Percentiles rank a stretch among this genome's conserved stretches.
These are phyloP conservation scores for Peronospora farinosa DNA, from an alignment of 352 stramenopile genomes.

Conservation along the genomic window DNA sequence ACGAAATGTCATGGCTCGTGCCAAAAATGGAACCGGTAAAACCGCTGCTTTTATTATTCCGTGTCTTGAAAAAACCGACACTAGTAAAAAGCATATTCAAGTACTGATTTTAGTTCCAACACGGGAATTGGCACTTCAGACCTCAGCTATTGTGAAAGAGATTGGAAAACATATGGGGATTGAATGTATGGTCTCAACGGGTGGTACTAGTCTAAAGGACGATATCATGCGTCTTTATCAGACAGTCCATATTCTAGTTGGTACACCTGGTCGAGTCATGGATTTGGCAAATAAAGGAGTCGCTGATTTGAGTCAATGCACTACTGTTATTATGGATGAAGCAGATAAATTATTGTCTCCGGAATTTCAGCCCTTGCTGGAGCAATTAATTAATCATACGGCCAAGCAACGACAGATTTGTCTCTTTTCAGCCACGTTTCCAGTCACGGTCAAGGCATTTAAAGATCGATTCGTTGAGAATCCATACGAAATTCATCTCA, in stretches of 20 bases:
- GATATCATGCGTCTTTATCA: constrained; percentile 99
- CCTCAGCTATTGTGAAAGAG: constrained; percentile 96
- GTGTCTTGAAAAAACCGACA: constrained; percentile 99
- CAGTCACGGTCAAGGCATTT: constrained; percentile 98
- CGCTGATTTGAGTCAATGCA: constrained; percentile 93
- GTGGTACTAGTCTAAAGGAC: constrained; percentile 97
- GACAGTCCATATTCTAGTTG: constrained; percentile 98
- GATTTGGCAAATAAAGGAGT: constrained; percentile 98
- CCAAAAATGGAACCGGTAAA: constrained; percentile 99
- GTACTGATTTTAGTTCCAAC: constrained; percentile 98
- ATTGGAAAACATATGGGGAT: constrained; percentile 97
- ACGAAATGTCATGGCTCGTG: constrained; percentile 95
- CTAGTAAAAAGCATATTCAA: constrained; percentile 94
- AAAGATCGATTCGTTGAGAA: constrained; percentile 98
- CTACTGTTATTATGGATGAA: constrained; percentile 99
- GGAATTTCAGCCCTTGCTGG: constrained; percentile 97
- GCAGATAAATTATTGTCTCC: constrained; percentile 98
- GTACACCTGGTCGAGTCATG: constrained; percentile 97
- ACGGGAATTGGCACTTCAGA: constrained; percentile 98
- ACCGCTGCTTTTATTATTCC: constrained; percentile 99
- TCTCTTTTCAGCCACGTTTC: constrained; percentile 99
- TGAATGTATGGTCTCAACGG: constrained; percentile 98
- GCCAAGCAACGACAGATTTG: constrained; percentile 96
- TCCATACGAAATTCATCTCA: constrained; percentile 99
- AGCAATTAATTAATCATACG: constrained; percentile 95